Conservation (phyloP, 148 eudicot genomes). For the Limonium bicolor region DNA sequence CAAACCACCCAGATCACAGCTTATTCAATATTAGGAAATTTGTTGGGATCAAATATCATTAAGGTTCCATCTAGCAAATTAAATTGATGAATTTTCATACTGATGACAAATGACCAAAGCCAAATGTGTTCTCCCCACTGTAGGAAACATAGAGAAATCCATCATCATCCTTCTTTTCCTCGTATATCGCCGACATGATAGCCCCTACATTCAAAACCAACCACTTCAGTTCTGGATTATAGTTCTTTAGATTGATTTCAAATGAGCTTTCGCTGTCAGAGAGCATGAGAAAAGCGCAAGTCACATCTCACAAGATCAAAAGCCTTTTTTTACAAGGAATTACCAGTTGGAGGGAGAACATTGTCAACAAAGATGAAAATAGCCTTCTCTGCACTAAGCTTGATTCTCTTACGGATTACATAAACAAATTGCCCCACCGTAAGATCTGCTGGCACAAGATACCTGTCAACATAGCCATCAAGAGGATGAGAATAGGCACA, state of each 20-base stretch:
- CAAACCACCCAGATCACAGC: no score
- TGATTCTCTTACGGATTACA: slow-evolving; percentile 29
- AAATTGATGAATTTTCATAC: no score
- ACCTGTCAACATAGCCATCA: slow-evolving; percentile 14
- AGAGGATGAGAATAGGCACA: no score
- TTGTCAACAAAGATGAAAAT: slow-evolving; percentile 31
- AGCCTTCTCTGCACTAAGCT: slow-evolving; percentile 28
- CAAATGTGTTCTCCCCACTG: slow-evolving; percentile 34
- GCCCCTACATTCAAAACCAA: slow-evolving; percentile 12
- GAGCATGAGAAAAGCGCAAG: no score
- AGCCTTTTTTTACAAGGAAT: no score
- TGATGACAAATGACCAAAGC: no score
- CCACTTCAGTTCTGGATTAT: background rate
- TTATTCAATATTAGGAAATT: no score
- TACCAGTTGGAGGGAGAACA: slow-evolving; percentile 32
- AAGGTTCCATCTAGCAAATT: no score
- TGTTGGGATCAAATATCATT: no score
- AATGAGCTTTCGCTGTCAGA: no score
- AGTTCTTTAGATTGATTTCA: background rate
- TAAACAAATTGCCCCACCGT: slow-evolving; percentile 31
- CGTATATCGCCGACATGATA: slow-evolving; percentile 23
- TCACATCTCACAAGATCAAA: no score
- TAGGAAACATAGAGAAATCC: slow-evolving; percentile 28
- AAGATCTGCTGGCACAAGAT: slow-evolving; percentile 29
- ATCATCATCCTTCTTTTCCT: slow-evolving; percentile 28